A percentile compares a stretch with the other conserved stretches of the same genome.
phyloP scores from a whole-genome alignment of 2,329 filamentous ascomycete species.

The Bipolaris victoriae region DNA sequence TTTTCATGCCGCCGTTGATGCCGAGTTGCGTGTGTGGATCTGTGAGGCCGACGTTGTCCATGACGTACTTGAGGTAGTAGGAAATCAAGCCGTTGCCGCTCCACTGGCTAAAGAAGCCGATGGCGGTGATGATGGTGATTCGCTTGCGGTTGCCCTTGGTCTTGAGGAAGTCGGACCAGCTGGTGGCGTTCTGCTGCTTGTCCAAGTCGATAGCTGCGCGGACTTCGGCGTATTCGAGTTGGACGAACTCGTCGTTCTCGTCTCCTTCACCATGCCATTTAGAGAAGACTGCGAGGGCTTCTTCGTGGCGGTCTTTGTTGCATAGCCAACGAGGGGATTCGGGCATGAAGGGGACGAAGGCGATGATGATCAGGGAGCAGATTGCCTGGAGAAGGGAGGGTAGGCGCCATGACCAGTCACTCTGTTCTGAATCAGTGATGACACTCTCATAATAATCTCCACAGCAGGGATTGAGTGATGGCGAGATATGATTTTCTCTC shows the following conservation, averaged over 20 bases:
- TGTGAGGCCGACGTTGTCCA: slow-evolving; percentile 49
- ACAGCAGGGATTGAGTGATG: background rate
- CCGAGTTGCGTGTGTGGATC: slow-evolving; percentile 42
- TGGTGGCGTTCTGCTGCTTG: slow-evolving; percentile 9
- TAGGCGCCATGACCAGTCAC: slow-evolving; percentile 57
- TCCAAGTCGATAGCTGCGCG: slow-evolving; percentile 30
- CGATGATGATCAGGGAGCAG: slow-evolving; percentile 53
- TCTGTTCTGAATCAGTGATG: slow-evolving; percentile 29
- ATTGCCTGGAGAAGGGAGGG: slow-evolving; percentile 59
- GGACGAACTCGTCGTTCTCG: slow-evolving; percentile 22
- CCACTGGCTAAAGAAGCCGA: slow-evolving; percentile 50
- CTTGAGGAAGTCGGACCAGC: slow-evolving; percentile 29
- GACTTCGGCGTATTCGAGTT: slow-evolving; percentile 25
- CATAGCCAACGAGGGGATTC: slow-evolving; percentile 67
- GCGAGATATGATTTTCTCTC: background rate
- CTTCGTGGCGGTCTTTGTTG: slow-evolving; percentile 59
- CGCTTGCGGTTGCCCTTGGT: slow-evolving; percentile 48
- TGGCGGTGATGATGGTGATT: slow-evolving; percentile 47
- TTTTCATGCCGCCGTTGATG: slow-evolving; percentile 50
- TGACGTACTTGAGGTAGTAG: slow-evolving; percentile 47
- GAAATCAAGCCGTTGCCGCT: slow-evolving; percentile 50
- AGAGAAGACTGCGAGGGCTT: slow-evolving; percentile 60
- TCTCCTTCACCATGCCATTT: slow-evolving; percentile 60
- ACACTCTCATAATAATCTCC: background rate
- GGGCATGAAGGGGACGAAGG: slow-evolving; percentile 50